phyloP scores from a whole-genome alignment of 2,329 filamentous ascomycete species.

The Venturia effusa region DNA sequence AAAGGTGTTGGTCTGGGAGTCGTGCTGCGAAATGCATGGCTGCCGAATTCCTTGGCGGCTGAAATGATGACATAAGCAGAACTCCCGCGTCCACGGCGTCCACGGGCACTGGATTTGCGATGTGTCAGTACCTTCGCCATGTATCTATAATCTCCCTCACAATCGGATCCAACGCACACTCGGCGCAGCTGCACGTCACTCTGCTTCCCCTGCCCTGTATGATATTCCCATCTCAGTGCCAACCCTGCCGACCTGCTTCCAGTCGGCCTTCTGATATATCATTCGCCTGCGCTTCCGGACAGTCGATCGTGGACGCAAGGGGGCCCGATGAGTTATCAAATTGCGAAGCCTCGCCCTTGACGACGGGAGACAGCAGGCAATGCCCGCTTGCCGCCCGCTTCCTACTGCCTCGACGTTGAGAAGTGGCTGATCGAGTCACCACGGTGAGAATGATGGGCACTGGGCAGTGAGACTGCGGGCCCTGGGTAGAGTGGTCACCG shows the following conservation, averaged over 20 bases:
- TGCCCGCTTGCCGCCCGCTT: neutral
- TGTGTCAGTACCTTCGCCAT: neutral
- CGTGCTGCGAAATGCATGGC: neutral
- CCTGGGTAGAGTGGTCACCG: neutral
- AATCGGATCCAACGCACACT: neutral
- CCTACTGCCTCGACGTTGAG: neutral
- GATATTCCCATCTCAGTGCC: neutral
- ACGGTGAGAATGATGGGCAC: neutral
- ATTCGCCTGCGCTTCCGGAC: neutral
- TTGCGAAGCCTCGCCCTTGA: neutral
- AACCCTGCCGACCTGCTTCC: neutral
- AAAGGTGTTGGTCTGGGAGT: neutral
- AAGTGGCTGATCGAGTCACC: slow-evolving; percentile 7
- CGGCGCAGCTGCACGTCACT: neutral
- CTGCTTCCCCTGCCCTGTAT: slow-evolving; percentile 1
- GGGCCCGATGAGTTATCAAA: neutral
- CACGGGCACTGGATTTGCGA: neutral
- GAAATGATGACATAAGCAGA: neutral
- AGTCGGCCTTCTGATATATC: neutral
- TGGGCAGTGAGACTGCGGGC: neutral
- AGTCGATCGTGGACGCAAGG: neutral
- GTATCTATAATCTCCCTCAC: neutral
- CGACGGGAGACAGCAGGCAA: slow-evolving; percentile 1
- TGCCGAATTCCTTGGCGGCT: neutral
- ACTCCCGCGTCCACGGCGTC: neutral